Percentiles rank a stretch among this genome's conserved stretches.
phyloP scores from a whole-genome alignment of 495 filamentous ascomycete species.

The Neurospora sublineolata region DNA sequence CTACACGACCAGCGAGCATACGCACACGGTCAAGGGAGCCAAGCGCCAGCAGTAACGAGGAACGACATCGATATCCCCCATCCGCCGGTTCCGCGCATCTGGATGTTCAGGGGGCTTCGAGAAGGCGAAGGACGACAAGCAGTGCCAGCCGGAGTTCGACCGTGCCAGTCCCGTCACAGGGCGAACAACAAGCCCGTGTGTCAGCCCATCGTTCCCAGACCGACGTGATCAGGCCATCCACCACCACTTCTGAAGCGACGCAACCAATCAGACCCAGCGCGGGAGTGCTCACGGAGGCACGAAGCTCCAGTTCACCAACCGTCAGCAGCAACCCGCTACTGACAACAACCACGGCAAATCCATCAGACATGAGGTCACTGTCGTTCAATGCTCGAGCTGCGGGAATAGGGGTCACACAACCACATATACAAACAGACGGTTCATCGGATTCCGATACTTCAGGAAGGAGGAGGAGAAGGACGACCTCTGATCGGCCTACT shows the following conservation, averaged over 20 bases:
- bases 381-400: conserved; percentile 17
- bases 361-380: conserved; percentile 4
- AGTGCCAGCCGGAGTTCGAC: conserved; percentile 33
- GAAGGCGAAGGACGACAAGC: conserved; percentile 32
- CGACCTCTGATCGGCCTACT: not conserved
- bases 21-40: conserved; percentile 31
- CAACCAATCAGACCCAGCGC: conserved; percentile 28
- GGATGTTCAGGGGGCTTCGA: conserved; percentile 31
- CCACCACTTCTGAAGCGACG: conserved; percentile 18
- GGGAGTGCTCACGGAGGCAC: conserved; percentile 24
- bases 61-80: conserved; percentile 34
- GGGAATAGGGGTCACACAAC: conserved; percentile 17
- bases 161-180: conserved; percentile 25
- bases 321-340: not conserved
- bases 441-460: not conserved
- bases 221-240: conserved; percentile 43
- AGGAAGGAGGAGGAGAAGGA: not conserved
- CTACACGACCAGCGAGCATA: conserved; percentile 25
- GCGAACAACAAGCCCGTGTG: conserved; percentile 22
- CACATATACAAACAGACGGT: not conserved
- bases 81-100: conserved; percentile 28
- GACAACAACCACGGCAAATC: conserved; percentile 6
- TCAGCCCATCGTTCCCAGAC: conserved; percentile 44
- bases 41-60: conserved; percentile 25
- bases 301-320: conserved; percentile 27